Conservation (phyloP, 257 asterid genomes). For the Primulina eburnea region DNA sequence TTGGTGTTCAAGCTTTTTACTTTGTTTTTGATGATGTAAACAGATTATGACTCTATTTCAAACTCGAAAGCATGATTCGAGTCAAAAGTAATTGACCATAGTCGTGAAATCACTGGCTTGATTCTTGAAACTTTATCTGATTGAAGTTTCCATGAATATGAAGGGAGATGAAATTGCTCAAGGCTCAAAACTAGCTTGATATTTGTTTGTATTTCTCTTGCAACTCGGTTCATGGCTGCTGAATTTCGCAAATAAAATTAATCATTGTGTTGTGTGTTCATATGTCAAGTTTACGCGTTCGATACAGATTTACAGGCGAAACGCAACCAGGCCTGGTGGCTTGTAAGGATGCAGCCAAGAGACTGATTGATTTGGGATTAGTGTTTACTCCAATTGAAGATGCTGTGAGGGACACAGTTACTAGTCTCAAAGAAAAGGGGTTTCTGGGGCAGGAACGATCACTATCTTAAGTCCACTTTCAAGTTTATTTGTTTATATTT, state of each 20-base stretch:
- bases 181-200: no score
- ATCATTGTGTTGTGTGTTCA: background rate
- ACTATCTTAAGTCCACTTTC: slow-evolving; percentile 28
- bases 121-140: no score
- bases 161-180: no score
- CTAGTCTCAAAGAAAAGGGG: slow-evolving; percentile 60
- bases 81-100: no score
- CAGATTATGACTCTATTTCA: no score
- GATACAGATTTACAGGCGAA: slow-evolving; percentile 66
- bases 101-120: no score
- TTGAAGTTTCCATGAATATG: no score
- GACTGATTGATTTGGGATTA: slow-evolving; percentile 68
- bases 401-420: slow-evolving; percentile 70
- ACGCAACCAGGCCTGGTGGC: slow-evolving; percentile 78
- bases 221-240: background rate
- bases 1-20: no score
- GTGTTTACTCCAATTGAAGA: slow-evolving; percentile 76
- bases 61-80: no score
- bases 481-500: background rate
- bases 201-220: background rate
- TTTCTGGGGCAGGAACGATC: slow-evolving; percentile 40
- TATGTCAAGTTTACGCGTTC: slow-evolving; percentile 1
- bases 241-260: background rate
- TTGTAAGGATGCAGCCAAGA: slow-evolving; percentile 80
- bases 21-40: no score